phyloP scores from a whole-genome alignment of 1,284 basidiomycete genomes.

The Malassezia sp. region DNA sequence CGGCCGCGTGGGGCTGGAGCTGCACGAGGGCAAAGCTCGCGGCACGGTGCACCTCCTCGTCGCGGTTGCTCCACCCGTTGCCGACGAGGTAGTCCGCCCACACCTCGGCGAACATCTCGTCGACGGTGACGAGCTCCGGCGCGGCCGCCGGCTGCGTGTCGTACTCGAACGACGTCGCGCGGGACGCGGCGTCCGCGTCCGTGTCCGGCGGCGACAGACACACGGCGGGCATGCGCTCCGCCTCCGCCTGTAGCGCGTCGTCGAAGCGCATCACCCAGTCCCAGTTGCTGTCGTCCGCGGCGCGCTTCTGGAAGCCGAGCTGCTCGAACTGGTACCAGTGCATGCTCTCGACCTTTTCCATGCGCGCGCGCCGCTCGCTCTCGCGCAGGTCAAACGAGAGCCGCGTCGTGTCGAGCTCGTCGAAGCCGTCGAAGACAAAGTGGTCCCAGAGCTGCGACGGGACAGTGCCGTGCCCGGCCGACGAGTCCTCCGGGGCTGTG shows the following conservation, averaged over 20 bases:
- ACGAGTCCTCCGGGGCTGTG: neutral
- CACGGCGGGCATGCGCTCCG: constrained; percentile 28
- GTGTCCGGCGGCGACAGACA: too few species aligned
- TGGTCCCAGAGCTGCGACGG: constrained; percentile 35
- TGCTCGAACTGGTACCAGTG: constrained; percentile 38
- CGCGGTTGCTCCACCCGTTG: constrained; percentile 43
- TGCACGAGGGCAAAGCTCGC: constrained; percentile 45
- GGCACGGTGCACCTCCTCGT: constrained; percentile 39
- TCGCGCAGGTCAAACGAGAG: constrained; percentile 42
- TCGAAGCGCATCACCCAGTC: constrained; percentile 36
- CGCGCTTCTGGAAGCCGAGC: constrained; percentile 22
- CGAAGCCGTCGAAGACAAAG: constrained; percentile 34
- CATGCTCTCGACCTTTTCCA: constrained; percentile 22
- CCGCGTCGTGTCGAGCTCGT: constrained; percentile 33
- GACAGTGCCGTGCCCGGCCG: constrained; percentile 21
- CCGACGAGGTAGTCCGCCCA: constrained; percentile 42
- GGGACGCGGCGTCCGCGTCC: constrained; percentile 7
- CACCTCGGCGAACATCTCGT: constrained; percentile 41
- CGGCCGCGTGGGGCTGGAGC: constrained; percentile 28
- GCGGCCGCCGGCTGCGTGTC: constrained; percentile 24
- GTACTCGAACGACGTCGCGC: constrained; percentile 33
- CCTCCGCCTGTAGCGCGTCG: constrained; percentile 28
- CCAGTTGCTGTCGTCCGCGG: constrained; percentile 20
- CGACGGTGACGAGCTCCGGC: constrained; percentile 34
- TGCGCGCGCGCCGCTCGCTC: constrained; percentile 24